A percentile compares a stretch with the other conserved stretches of the same genome.
These are phyloP conservation scores for Magnusiomyces clavatus DNA, from an alignment of 1,139 yeast genomes.

Conservation along the genomic window DNA sequence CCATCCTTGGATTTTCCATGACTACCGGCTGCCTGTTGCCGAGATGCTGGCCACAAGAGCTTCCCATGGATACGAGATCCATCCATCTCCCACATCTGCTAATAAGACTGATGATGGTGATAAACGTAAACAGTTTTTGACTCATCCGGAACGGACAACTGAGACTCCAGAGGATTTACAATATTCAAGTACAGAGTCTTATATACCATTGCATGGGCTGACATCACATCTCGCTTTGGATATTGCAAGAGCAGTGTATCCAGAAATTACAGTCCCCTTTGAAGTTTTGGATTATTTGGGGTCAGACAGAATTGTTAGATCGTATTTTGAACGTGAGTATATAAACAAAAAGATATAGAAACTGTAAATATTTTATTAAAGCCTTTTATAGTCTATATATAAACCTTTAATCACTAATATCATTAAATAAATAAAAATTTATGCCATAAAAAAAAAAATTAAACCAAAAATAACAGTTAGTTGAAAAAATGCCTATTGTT, in stretches of 20 bases:
- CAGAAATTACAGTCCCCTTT: slow-evolving; percentile 6
- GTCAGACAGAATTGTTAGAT: slow-evolving; percentile 9
- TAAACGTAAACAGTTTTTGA: not conserved
- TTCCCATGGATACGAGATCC: not conserved
- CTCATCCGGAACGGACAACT: not conserved
- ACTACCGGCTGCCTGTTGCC: slow-evolving; percentile 4
- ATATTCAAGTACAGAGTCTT: not conserved
- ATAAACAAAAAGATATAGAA: not conserved
- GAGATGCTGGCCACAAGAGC: not conserved
- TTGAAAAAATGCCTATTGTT: no score
- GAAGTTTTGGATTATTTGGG: slow-evolving; percentile 8
- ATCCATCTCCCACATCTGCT: not conserved
- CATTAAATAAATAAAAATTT: not conserved
- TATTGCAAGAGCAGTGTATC: slow-evolving; percentile 9
- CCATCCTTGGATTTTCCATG: slow-evolving; percentile 12
- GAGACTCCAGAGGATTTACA: not conserved
- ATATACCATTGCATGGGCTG: slow-evolving; percentile 20
- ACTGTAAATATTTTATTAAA: no score
- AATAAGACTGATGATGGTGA: not conserved
- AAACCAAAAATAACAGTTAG: slow-evolving; percentile 4
- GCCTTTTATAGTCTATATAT: not conserved
- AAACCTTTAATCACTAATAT: not conserved
- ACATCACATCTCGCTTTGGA: slow-evolving; percentile 30
- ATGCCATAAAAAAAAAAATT: not conserved
- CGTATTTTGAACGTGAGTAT: not conserved